Evolutionary conservation across 1,284 basidiomycete species (phyloP).

Genomic region (Lentinula novae-zelandiae): DNA sequence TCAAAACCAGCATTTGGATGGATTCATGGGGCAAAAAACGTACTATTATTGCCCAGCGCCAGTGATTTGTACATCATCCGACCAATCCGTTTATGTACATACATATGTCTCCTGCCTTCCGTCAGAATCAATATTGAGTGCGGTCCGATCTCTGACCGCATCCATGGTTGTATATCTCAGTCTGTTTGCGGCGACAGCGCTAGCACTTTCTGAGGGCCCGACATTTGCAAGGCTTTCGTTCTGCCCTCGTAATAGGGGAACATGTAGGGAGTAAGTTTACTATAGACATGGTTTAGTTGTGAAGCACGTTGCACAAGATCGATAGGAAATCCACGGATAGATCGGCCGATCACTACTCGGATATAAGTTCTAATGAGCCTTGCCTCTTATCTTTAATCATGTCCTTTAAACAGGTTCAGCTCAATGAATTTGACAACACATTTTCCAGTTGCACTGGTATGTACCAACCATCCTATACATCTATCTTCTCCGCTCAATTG

Average conservation of each 20-base stretch:
- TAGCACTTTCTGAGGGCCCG: neutral
- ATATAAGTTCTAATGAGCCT: too few relatives aligned
- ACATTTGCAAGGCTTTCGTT: neutral
- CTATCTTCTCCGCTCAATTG: neutral
- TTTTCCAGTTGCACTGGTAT: constrained; percentile 63
- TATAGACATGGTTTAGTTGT: too few relatives aligned
- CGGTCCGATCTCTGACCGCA: neutral
- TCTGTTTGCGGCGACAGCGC: neutral
- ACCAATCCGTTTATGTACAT: neutral
- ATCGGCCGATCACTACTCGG: neutral
- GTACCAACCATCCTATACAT: constrained; percentile 4
- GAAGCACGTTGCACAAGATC: too few relatives aligned
- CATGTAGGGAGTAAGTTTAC: neutral
- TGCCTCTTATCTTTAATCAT: constrained; percentile 22
- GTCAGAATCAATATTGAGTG: neutral
- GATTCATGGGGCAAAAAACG: constrained; percentile 76
- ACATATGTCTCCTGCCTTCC: neutral
- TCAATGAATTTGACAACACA: constrained; percentile 36
- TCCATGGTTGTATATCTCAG: neutral
- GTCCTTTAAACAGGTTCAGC: constrained; percentile 36
- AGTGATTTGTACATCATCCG: neutral
- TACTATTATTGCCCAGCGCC: constrained; percentile 49
- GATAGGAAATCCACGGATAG: neutral
- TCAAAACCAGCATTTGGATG: constrained; percentile 60
- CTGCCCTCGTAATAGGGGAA: neutral